phyloP scores from a whole-genome alignment of 164 flowering plant species.

The Aristolochia californica region DNA sequence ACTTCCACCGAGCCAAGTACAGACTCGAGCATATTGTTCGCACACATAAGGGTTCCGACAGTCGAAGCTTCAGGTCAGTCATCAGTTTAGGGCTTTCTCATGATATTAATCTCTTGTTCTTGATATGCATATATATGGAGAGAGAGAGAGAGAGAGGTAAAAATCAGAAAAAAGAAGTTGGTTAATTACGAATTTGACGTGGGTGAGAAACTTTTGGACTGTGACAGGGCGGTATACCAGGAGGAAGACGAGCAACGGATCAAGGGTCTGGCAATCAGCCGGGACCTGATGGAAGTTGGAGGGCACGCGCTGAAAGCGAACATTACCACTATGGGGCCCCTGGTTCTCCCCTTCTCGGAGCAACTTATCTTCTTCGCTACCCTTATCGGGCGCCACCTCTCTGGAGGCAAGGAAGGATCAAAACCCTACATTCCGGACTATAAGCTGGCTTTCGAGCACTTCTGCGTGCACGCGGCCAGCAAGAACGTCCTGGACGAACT shows the following conservation, averaged over 20 bases:
- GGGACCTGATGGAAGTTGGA: slow-evolving; percentile 70
- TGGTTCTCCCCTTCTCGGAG: slow-evolving; percentile 83
- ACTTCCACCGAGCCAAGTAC: slow-evolving; percentile 62
- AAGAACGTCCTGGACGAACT: slow-evolving; percentile 70
- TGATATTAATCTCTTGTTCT: too few relatives aligned
- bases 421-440: slow-evolving; percentile 80
- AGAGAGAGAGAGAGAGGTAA: too few relatives aligned
- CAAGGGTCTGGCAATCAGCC: slow-evolving; percentile 60
- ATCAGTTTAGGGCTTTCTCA: too few relatives aligned
- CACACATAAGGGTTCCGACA: slow-evolving; percentile 87
- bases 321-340: slow-evolving; percentile 87
- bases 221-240: slow-evolving; percentile 73
- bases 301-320: slow-evolving; percentile 87
- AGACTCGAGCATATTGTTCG: slow-evolving; percentile 81
- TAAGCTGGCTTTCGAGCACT: slow-evolving; percentile 95
- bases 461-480: slow-evolving; percentile 86
- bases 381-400: slow-evolving; percentile 37
- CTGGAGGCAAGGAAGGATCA: slow-evolving; percentile 15
- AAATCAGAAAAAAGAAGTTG: too few relatives aligned
- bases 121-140: too few relatives aligned
- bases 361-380: slow-evolving; percentile 69
- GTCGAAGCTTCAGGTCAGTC: slow-evolving; percentile 84
- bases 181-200: too few relatives aligned
- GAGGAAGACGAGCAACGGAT: slow-evolving; percentile 67
- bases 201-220: too few relatives aligned